Percentiles rank a stretch among this genome's conserved stretches.
Conservation (phyloP, 2,329 filamentous ascomycete genomes). For the Corinectria fuckeliana region DNA sequence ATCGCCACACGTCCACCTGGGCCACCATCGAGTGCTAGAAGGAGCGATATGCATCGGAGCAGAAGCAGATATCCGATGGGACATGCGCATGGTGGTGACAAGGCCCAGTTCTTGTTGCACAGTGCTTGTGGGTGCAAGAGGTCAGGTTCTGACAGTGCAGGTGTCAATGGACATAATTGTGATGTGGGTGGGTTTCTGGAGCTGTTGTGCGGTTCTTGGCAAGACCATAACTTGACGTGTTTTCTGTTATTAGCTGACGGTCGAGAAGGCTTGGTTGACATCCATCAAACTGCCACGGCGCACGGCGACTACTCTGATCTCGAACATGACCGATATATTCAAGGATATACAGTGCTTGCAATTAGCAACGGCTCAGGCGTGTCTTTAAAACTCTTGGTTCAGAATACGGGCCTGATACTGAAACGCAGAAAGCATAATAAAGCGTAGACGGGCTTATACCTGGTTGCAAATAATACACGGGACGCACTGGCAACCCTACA, state of each 20-base stretch:
- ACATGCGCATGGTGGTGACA: background rate
- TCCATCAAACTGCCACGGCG: too few species aligned
- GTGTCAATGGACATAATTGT: background rate
- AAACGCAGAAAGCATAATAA: background rate
- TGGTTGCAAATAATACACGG: background rate
- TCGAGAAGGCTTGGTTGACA: too few species aligned
- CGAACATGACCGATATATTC: too few species aligned
- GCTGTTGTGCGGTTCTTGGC: too few species aligned
- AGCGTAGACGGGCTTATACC: background rate
- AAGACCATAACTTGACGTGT: too few species aligned
- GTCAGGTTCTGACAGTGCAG: background rate
- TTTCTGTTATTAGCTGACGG: too few species aligned
- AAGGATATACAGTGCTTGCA: background rate
- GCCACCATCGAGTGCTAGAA: constrained; percentile 22
- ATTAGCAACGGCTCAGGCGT: background rate
- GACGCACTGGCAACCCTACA: background rate
- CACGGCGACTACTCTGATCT: too few species aligned
- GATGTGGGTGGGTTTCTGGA: too few species aligned
- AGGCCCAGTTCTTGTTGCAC: constrained; percentile 3
- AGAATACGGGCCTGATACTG: background rate
- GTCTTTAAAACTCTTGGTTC: background rate
- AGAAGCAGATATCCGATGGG: constrained; percentile 29
- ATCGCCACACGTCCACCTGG: constrained; percentile 5
- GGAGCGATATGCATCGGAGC: constrained; percentile 25
- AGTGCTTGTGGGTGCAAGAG: background rate